A percentile compares a stretch with the other conserved stretches of the same genome.
Conservation (phyloP, 768 basidiomycete species). For the Boletus reticuloceps region DNA sequence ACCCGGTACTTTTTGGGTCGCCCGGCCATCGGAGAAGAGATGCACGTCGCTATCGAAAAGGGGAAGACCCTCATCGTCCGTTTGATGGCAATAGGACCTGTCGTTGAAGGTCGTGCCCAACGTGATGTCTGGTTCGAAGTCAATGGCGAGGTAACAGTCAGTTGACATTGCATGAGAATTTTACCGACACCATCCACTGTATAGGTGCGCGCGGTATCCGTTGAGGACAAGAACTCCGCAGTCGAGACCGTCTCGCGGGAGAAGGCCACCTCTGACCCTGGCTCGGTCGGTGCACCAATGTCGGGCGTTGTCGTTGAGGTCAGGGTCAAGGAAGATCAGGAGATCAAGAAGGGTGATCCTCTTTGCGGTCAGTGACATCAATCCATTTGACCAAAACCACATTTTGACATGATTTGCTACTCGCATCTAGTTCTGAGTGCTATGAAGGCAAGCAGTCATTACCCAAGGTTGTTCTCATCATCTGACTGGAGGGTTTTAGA, state of each 20-base stretch:
- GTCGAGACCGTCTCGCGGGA: conserved; percentile 94
- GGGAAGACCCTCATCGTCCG: conserved; percentile 97
- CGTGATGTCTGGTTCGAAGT: conserved; percentile 99
- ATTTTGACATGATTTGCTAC: conserved; percentile 12
- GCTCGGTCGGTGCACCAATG: conserved; percentile 97
- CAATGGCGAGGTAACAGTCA: conserved; percentile 76
- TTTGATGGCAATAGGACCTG: conserved; percentile 91
- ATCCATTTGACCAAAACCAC: conserved; percentile 19
- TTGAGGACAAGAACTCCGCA: conserved; percentile 96
- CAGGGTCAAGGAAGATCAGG: conserved; percentile 94
- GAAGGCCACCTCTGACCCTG: conserved; percentile 90
- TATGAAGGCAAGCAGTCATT: conserved; percentile 73
- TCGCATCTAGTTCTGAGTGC: conserved; percentile 75
- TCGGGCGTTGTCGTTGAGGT: conserved; percentile 98
- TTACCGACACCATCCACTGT: conserved; percentile 14
- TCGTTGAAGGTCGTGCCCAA: conserved; percentile 87
- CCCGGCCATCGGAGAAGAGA: conserved; percentile 90
- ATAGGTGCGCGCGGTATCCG: conserved; percentile 89
- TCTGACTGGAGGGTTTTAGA: conserved; percentile 47
- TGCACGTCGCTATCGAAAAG: conserved; percentile 94
- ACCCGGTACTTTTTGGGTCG: conserved; percentile 97
- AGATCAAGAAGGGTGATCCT: conserved; percentile 98
- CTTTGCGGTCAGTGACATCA: conserved; percentile 65
- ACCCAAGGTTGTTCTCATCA: background rate
- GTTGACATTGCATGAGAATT: conserved; percentile 9